Percentiles rank a stretch among this genome's conserved stretches.
Conservation (phyloP, 83 land plant genomes). For the Picea mariana region DNA sequence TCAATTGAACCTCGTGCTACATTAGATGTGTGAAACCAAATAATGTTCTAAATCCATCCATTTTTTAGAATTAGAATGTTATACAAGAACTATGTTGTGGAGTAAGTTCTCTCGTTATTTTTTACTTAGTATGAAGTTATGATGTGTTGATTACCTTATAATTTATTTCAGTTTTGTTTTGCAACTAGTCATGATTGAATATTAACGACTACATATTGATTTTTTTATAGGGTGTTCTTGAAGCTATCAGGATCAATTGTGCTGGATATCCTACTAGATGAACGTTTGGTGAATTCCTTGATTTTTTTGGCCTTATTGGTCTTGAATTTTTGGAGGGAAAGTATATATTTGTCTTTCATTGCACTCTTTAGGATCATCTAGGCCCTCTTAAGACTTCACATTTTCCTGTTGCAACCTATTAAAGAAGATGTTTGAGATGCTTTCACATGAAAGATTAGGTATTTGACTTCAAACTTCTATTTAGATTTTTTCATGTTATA, state of each 20-base stretch:
- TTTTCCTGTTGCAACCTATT: background rate
- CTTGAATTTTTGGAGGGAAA: conserved; percentile 75
- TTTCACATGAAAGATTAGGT: background rate
- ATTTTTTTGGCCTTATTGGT: conserved; percentile 75
- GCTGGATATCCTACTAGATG: conserved; percentile 87
- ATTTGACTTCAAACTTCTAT: background rate
- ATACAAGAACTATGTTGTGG: conserved; percentile 91
- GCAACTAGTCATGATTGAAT: background rate
- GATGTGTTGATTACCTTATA: no score
- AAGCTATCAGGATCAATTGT: conserved; percentile 92
- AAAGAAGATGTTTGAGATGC: background rate
- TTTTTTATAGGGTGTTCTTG: conserved; percentile 79
- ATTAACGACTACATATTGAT: background rate
- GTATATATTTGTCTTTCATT: conserved; percentile 40
- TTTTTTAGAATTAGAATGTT: conserved; percentile 78
- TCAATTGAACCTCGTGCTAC: conserved; percentile 87
- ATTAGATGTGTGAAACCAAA: conserved; percentile 95
- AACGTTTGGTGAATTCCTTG: conserved; percentile 80
- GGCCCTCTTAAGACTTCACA: background rate
- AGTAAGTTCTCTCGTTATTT: conserved; percentile 40
- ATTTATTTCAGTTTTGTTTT: background rate
- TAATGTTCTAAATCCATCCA: conserved; percentile 71
- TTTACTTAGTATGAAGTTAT: background rate
- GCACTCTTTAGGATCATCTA: background rate
- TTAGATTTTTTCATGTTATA: background rate